Percentiles rank a stretch among this genome's conserved stretches.
phyloP scores from a whole-genome alignment of 768 basidiomycete species.

The Crassisporium funariophilum region DNA sequence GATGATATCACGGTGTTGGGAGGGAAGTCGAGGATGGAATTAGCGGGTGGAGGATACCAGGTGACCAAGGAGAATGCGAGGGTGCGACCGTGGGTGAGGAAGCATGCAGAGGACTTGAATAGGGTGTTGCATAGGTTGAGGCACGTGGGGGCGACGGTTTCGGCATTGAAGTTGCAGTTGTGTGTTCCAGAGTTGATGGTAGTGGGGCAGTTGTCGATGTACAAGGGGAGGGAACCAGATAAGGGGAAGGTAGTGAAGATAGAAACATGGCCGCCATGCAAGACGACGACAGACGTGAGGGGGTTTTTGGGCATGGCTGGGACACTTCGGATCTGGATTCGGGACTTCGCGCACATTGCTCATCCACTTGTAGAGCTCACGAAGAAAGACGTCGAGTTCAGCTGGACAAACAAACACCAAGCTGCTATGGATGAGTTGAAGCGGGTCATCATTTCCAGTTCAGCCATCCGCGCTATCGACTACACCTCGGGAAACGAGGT shows the following conservation, averaged over 20 bases:
- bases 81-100: background rate
- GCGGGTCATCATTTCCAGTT: background rate
- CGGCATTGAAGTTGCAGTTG: slow-evolving; percentile 26
- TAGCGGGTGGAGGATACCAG: background rate
- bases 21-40: slow-evolving; percentile 18
- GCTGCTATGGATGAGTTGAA: slow-evolving; percentile 12
- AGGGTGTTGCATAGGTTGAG: slow-evolving; percentile 21
- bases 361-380: slow-evolving; percentile 24
- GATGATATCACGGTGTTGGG: slow-evolving; percentile 27
- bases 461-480: slow-evolving; percentile 16
- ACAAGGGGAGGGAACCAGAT: slow-evolving; percentile 32
- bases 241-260: slow-evolving; percentile 20
- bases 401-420: slow-evolving; percentile 18
- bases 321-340: slow-evolving; percentile 24
- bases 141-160: slow-evolving; percentile 31
- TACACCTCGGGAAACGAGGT: slow-evolving; percentile 12
- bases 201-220: slow-evolving; percentile 31
- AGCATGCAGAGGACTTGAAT: slow-evolving; percentile 9
- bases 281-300: slow-evolving; percentile 9
- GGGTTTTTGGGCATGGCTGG: slow-evolving; percentile 29
- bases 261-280: slow-evolving; percentile 23
- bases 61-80: background rate
- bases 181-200: background rate
- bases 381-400: slow-evolving; percentile 23
- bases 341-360: slow-evolving; percentile 14